These are phyloP conservation scores for Talaromyces adpressus DNA, from an alignment of 495 filamentous ascomycete species.

Conservation along the genomic window DNA sequence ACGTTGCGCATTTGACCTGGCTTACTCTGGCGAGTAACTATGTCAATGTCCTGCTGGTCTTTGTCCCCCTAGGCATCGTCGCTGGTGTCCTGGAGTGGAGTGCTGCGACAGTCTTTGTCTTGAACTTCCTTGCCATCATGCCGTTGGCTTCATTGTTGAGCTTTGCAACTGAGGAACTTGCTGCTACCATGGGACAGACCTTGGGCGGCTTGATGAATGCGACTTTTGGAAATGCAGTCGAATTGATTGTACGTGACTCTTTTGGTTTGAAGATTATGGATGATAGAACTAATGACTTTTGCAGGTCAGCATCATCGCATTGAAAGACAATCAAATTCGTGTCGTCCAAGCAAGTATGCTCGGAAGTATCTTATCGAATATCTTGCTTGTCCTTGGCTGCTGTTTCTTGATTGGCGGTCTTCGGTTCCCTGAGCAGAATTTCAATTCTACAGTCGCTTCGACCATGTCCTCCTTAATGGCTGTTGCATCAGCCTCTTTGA, in stretches of 20 bases:
- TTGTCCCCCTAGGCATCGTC: slow-evolving; percentile 84
- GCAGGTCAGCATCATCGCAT: slow-evolving; percentile 89
- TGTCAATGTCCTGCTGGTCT: slow-evolving; percentile 80
- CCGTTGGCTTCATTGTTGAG: slow-evolving; percentile 87
- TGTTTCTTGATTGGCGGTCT: slow-evolving; percentile 91
- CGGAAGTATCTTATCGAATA: slow-evolving; percentile 92
- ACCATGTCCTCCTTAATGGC: slow-evolving; percentile 97
- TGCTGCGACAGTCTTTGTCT: slow-evolving; percentile 68
- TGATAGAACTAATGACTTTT: slow-evolving; percentile 5
- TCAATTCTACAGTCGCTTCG: slow-evolving; percentile 83
- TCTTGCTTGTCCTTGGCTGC: slow-evolving; percentile 90
- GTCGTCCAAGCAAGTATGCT: slow-evolving; percentile 98
- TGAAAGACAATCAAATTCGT: slow-evolving; percentile 78
- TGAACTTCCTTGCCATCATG: slow-evolving; percentile 96
- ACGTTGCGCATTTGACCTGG: slow-evolving; percentile 43
- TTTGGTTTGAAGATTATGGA: slow-evolving; percentile 5
- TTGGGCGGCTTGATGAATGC: slow-evolving; percentile 91
- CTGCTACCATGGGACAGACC: slow-evolving; percentile 76
- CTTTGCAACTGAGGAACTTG: slow-evolving; percentile 92
- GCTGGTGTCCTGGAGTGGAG: slow-evolving; percentile 66
- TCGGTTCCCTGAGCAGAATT: slow-evolving; percentile 57
- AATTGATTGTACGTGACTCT: slow-evolving; percentile 71
- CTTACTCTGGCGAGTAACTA: slow-evolving; percentile 57
- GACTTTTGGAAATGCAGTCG: slow-evolving; percentile 97
- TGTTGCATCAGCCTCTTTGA: slow-evolving; percentile 81